These are phyloP conservation scores for Serendipita indica DNA, from an alignment of 768 basidiomycete species.

Conservation along the genomic window DNA sequence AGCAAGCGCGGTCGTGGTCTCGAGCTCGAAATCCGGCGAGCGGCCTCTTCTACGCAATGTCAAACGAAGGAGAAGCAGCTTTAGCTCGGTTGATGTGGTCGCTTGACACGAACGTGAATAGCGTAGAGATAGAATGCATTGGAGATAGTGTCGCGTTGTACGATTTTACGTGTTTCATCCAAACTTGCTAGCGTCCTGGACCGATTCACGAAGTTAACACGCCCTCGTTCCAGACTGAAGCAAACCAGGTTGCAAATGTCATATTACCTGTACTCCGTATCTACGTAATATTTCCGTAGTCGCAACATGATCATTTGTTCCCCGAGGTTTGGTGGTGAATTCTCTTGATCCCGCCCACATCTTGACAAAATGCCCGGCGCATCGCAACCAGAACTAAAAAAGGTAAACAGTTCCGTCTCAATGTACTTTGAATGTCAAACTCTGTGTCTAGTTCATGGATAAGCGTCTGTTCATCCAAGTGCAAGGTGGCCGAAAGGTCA, in stretches of 20 bases:
- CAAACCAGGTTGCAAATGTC: too few species aligned
- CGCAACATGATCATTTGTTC: too few species aligned
- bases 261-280: too few species aligned
- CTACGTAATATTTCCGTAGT: too few species aligned
- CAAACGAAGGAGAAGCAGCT: slow-evolving; percentile 68
- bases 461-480: slow-evolving; percentile 89
- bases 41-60: slow-evolving; percentile 62
- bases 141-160: too few species aligned
- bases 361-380: slow-evolving; percentile 83
- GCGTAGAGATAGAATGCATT: too few species aligned
- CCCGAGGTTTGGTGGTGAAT: too few species aligned
- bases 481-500: slow-evolving; percentile 90
- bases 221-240: too few species aligned
- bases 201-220: too few species aligned
- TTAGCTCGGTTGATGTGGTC: slow-evolving; percentile 73
- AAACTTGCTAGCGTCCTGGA: too few species aligned
- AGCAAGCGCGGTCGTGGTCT: slow-evolving; percentile 51
- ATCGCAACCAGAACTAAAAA: slow-evolving; percentile 95
- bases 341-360: too few species aligned
- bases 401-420: slow-evolving; percentile 37
- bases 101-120: slow-evolving; percentile 33
- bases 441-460: slow-evolving; percentile 78
- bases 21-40: slow-evolving; percentile 47
- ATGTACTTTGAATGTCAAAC: slow-evolving; percentile 11
- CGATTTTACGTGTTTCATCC: too few species aligned